Conservation (phyloP, 306 rosid genomes). For the Rosa chinensis region DNA sequence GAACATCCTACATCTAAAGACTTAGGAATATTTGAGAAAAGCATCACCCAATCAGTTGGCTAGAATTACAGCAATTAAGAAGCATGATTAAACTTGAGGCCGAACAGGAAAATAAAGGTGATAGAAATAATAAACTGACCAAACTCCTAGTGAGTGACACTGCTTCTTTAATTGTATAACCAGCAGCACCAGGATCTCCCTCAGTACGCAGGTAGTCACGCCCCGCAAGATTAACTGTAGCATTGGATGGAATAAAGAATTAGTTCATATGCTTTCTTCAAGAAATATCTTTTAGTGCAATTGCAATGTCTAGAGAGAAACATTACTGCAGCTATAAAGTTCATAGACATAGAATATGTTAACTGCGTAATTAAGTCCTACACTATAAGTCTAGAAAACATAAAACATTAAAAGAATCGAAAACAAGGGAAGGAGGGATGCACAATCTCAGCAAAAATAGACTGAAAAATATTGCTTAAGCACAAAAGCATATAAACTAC, state of each 20-base stretch:
- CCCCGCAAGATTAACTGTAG: slow-evolving; percentile 45
- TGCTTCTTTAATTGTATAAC: slow-evolving; percentile 93
- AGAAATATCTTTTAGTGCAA: neutral
- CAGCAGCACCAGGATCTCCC: slow-evolving; percentile 89
- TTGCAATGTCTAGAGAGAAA: neutral
- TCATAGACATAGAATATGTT: neutral
- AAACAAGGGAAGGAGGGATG: neutral
- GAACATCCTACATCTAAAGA: slow-evolving; percentile 18
- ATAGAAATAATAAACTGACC: slow-evolving; percentile 47
- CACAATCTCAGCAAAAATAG: neutral
- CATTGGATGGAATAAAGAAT: neutral
- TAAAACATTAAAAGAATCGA: neutral
- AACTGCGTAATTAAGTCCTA: neutral
- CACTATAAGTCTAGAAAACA: neutral
- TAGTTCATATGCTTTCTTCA: neutral
- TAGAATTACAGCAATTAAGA: slow-evolving; percentile 6
- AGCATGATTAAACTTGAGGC: neutral
- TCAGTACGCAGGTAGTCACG: slow-evolving; percentile 89
- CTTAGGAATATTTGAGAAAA: slow-evolving; percentile 12
- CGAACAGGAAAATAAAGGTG: neutral
- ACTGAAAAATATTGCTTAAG: neutral
- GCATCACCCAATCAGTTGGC: neutral
- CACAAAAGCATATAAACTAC: no score
- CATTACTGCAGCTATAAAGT: neutral
- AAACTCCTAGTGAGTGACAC: slow-evolving; percentile 81